Base-by-base conservation (phyloP, 2,329 filamentous ascomycete species). In the Fusarium irregulare region DNA sequence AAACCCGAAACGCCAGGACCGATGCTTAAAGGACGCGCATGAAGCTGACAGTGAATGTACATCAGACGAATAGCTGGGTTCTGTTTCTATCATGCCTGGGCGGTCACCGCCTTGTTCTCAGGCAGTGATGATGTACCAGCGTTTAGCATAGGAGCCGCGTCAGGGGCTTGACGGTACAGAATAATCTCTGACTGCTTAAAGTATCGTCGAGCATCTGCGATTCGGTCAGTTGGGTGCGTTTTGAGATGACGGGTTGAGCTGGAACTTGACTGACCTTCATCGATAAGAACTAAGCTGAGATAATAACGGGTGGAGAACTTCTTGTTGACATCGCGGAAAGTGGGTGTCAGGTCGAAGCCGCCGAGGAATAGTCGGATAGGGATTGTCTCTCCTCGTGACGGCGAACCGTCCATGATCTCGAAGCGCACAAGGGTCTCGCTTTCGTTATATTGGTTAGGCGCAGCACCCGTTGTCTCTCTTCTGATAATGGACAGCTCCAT, bases 331-430 rank as follows among this genome's bases (percentile, higher is more conserved):
- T 99, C 96, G 68, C 96, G 92, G 88, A 99, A 99, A 14, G 96
- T 99, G 18, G 96, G 96, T 7, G 96, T 99, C 68, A 99, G 83
- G 81, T 99, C 97, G 79, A 99, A 99, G 55, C 96, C 96, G 66
- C 96, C 96, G 12, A 99, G 89, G 88, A 99, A 99, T 58, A 99
- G 86, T 75, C 96, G 89, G 77, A 99, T 99, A 23, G 96, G 96
- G 67, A 99, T 99, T 3, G 96, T 98, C 84, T 87, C 90, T 87
- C 93, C 94, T 84, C 96, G 88, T 56, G 94, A 98, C 34, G 96
- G 96, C n/a, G 95, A 98, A 64, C 96, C 96, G 79, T 99, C 96
- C 96, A 99, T 99, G 78, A 99, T 99, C 91, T 99, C 96, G 76
- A 99, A 99, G 71, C 97, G 90, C 60, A 99, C 96, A 75, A 99